phyloP scores from a whole-genome alignment of 306 rosid species.

The Adenanthera pavonina region DNA sequence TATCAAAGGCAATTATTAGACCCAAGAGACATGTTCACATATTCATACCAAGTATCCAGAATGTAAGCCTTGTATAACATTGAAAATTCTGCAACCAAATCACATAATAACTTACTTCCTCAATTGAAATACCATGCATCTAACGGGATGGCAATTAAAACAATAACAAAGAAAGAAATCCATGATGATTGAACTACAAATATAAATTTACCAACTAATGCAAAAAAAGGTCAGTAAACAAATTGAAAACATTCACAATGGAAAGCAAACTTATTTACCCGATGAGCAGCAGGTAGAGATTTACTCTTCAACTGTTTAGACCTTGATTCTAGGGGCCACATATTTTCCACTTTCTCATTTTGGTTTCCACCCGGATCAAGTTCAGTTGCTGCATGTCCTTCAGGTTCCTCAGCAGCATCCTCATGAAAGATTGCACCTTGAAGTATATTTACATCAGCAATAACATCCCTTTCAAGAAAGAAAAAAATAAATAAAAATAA shows the following conservation, averaged over 20 bases:
- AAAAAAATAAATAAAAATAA: constrained; percentile 32
- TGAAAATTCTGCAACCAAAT: background rate
- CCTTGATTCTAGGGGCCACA: constrained; percentile 74
- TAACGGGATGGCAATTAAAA: background rate
- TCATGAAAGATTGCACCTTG: constrained; percentile 99
- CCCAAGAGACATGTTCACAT: constrained; percentile 10
- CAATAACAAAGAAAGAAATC: background rate
- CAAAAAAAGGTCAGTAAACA: constrained; percentile 27
- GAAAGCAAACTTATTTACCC: constrained; percentile 57
- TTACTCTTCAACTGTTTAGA: constrained; percentile 64
- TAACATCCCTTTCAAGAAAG: constrained; percentile 76
- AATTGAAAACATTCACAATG: constrained; percentile 2
- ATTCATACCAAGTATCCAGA: constrained; percentile 27
- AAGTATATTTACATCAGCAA: constrained; percentile 92
- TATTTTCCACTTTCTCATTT: constrained; percentile 63
- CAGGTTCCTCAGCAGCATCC: constrained; percentile 66
- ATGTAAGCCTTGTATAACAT: background rate
- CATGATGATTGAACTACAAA: constrained; percentile 2
- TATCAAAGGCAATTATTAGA: constrained; percentile 10
- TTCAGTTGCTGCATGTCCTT: constrained; percentile 43
- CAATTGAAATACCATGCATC: constrained; percentile 11
- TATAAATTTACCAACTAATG: constrained; percentile 10
- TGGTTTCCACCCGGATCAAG: constrained; percentile 52
- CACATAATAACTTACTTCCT: background rate
- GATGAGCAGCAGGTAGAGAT: constrained; percentile 90